Percentiles rank a stretch among this genome's conserved stretches.
These are phyloP conservation scores for Fusarium sororula DNA, from an alignment of 2,329 filamentous ascomycete genomes.

Conservation along the genomic window DNA sequence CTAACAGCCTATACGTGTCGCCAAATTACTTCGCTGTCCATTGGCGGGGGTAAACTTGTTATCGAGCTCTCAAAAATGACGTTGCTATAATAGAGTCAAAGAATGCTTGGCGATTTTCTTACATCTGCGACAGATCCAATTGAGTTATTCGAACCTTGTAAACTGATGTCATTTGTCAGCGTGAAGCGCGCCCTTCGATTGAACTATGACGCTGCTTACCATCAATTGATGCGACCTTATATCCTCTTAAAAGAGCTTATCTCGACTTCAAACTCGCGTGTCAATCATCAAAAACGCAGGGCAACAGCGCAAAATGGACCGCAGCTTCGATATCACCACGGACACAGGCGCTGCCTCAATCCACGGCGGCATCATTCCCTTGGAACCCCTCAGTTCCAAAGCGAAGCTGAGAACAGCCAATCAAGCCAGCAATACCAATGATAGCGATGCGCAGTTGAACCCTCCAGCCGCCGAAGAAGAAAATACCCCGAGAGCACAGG, in stretches of 20 bases:
- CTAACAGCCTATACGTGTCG: background rate
- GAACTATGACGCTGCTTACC: background rate
- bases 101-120: background rate
- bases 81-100: background rate
- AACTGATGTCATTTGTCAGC: conserved; percentile 8
- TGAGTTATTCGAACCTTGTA: background rate
- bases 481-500: background rate
- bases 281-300: fast-evolving
- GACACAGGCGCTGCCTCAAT: background rate
- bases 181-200: background rate
- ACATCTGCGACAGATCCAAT: background rate
- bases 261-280: background rate
- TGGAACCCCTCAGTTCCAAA: background rate
- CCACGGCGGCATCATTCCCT: background rate
- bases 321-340: background rate
- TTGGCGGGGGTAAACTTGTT: background rate
- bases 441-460: background rate
- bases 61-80: background rate
- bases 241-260: background rate
- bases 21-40: too few relatives aligned
- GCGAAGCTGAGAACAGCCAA: background rate
- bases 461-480: background rate
- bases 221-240: background rate
- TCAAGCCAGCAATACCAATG: background rate
- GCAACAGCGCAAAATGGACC: background rate